phyloP scores from a whole-genome alignment of 305 asterid genomes.

The Fraxinus sp. region DNA sequence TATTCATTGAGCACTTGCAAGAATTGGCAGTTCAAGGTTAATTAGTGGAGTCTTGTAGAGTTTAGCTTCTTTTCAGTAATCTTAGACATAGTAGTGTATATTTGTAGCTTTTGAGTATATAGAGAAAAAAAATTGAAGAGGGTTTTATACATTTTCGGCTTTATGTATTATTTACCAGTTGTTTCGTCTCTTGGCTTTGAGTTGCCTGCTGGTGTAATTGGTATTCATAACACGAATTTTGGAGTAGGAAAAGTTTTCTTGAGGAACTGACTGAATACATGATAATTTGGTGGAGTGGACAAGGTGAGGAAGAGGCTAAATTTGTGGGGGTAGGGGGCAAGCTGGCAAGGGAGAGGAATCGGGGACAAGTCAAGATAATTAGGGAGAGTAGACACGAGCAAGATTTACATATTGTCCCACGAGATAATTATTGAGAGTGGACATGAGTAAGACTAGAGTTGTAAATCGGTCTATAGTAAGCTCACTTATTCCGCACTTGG shows the following conservation, averaged over 20 bases:
- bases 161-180: neutral
- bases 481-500: too few relatives aligned
- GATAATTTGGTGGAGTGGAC: neutral
- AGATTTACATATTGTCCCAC: too few relatives aligned
- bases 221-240: neutral
- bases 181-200: neutral
- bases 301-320: neutral
- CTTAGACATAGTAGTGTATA: slow-evolving; percentile 22
- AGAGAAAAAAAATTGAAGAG: neutral
- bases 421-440: too few relatives aligned
- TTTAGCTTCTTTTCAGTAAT: slow-evolving; percentile 3
- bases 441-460: too few relatives aligned
- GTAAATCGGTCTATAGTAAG: too few relatives aligned
- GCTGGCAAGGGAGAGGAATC: neutral
- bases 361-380: neutral
- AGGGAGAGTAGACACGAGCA: too few relatives aligned
- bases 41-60: slow-evolving; percentile 2
- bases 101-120: neutral
- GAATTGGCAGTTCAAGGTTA: slow-evolving; percentile 86
- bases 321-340: too few relatives aligned
- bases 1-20: slow-evolving; percentile 77
- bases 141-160: neutral
- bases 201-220: neutral
- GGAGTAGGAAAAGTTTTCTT: neutral
- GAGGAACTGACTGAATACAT: neutral